phyloP scores from a whole-genome alignment of 495 filamentous ascomycete species.

The Penicillium salamii region DNA sequence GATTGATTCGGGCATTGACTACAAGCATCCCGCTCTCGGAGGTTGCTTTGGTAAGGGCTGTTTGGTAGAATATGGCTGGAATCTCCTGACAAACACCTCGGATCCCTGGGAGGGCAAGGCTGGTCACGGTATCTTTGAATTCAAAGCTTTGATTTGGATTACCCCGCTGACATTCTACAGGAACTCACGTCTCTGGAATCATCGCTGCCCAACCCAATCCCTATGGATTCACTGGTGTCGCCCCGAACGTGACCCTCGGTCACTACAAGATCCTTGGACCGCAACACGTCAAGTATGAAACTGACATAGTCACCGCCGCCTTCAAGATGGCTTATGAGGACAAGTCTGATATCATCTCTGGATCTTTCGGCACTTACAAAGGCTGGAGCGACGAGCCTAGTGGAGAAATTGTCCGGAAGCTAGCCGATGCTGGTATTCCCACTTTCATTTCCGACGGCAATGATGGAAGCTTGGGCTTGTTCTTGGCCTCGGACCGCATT shows the following conservation, averaged over 20 bases:
- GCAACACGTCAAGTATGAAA: constrained; percentile 34
- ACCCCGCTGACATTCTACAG: constrained; percentile 30
- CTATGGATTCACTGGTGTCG: constrained; percentile 53
- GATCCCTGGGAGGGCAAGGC: constrained; percentile 4
- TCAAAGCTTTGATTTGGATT: background rate
- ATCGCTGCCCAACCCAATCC: constrained; percentile 50
- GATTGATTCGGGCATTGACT: constrained; percentile 52
- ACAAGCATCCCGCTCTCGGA: constrained; percentile 55
- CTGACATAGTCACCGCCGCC: constrained; percentile 54
- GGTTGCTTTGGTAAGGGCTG: constrained; percentile 55
- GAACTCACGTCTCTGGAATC: constrained; percentile 33
- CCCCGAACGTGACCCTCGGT: constrained; percentile 52
- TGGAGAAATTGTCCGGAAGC: constrained; percentile 3
- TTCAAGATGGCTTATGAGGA: constrained; percentile 56
- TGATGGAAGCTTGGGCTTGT: constrained; percentile 48
- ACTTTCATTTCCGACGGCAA: constrained; percentile 56
- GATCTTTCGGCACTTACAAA: constrained; percentile 53
- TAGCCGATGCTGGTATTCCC: constrained; percentile 40
- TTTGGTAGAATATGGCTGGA: constrained; percentile 46
- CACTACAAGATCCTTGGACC: constrained; percentile 57
- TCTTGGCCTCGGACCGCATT: constrained; percentile 42
- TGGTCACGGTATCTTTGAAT: background rate
- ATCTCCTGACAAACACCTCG: constrained; percentile 16
- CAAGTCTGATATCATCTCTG: constrained; percentile 58
- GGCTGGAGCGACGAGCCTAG: constrained; percentile 48